Percentiles rank a stretch among this genome's conserved stretches.
These are phyloP conservation scores for Cryphonectria parasitica DNA, from an alignment of 2,329 filamentous ascomycete species.

Conservation along the genomic window DNA sequence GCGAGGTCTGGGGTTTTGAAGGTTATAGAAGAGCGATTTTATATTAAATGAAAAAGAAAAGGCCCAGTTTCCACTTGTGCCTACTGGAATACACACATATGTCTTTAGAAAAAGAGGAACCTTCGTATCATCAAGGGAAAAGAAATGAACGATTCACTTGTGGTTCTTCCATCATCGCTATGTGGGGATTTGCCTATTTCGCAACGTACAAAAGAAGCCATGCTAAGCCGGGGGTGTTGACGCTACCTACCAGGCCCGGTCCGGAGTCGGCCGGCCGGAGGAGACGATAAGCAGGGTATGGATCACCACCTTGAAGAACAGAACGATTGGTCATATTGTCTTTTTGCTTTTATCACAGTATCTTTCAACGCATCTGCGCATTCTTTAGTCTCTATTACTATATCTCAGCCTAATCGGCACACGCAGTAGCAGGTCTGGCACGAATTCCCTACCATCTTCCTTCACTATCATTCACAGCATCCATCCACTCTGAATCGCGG, in stretches of 20 bases:
- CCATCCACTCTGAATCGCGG: background rate
- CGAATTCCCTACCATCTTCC: background rate
- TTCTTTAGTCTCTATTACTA: background rate
- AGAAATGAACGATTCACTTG: background rate
- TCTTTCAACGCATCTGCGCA: background rate
- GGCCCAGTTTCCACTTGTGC: too few species aligned
- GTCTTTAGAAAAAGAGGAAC: too few species aligned
- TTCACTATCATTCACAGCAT: background rate
- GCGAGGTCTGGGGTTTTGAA: background rate
- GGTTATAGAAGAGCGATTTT: background rate
- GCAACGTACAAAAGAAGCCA: background rate
- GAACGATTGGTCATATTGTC: conserved; percentile 6
- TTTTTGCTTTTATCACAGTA: background rate
- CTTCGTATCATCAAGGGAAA: background rate
- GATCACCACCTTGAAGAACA: conserved; percentile 2
- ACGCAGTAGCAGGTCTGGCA: background rate
- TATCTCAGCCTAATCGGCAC: background rate
- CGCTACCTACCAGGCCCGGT: background rate
- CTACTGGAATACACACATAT: too few species aligned
- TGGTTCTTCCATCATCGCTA: background rate
- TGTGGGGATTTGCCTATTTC: background rate
- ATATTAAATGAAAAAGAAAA: background rate
- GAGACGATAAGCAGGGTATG: conserved; percentile 7
- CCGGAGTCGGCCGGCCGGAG: conserved; percentile 3
- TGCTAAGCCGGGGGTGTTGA: background rate